Evolutionary conservation across 202 grass and related monocot species (phyloP).

Genomic region (Saccharum hybrid): DNA sequence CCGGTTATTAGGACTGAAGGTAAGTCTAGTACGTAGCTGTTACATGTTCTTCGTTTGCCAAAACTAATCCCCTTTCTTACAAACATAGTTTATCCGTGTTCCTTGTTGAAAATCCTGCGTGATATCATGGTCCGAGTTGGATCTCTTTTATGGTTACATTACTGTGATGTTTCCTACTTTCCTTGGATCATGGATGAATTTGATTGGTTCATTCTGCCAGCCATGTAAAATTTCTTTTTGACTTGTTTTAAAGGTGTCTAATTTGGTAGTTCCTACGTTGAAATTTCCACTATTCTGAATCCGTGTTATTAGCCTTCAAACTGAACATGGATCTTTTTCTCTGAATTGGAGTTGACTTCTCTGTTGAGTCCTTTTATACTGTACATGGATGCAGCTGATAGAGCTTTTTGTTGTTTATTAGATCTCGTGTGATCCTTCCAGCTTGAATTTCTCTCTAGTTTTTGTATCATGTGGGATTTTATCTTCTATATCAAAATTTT

Average conservation of each 20-base stretch:
- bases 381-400: neutral
- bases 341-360: conserved; percentile 42
- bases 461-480: conserved; percentile 10
- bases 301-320: conserved; percentile 12
- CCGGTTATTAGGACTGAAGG: conserved; percentile 45
- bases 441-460: conserved; percentile 13
- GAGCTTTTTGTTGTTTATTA: conserved; percentile 22
- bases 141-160: conserved; percentile 33
- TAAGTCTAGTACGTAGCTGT: conserved; percentile 47
- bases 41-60: conserved; percentile 32
- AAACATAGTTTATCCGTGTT: conserved; percentile 26
- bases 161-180: neutral
- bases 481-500: neutral
- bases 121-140: conserved; percentile 17
- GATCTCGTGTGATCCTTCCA: conserved; percentile 34
- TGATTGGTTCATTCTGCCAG: conserved; percentile 25
- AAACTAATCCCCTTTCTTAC: conserved; percentile 41
- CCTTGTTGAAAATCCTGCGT: neutral
- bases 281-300: conserved; percentile 40
- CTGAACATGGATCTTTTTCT: conserved; percentile 20
- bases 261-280: conserved; percentile 10
- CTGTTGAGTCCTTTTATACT: neutral
- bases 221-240: conserved; percentile 1
- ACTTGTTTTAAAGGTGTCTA: neutral
- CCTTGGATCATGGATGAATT: conserved; percentile 38